phyloP scores from a whole-genome alignment of 2,329 filamentous ascomycete genomes.

The Leptodontidium sp. region DNA sequence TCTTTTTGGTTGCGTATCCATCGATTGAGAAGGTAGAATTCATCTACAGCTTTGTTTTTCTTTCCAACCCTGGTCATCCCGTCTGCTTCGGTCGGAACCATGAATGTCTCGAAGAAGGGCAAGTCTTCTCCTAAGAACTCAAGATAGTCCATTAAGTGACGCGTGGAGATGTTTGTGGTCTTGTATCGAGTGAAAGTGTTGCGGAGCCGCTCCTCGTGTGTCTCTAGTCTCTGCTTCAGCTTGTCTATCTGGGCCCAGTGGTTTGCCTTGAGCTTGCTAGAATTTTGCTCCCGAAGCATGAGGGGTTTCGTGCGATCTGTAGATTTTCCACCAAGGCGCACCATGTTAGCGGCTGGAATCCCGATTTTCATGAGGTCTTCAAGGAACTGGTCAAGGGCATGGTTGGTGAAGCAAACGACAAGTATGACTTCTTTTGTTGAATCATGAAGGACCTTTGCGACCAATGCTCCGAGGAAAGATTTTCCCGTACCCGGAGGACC shows the following conservation, averaged over 20 bases:
- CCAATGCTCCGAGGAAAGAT: constrained; percentile 73
- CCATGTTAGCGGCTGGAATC: constrained; percentile 58
- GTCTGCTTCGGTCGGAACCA: constrained; percentile 54
- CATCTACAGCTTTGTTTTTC: constrained; percentile 53
- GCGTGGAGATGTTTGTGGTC: constrained; percentile 29
- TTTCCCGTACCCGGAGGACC: constrained; percentile 81
- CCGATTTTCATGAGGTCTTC: constrained; percentile 69
- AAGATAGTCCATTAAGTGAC: constrained; percentile 51
- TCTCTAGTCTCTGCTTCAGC: constrained; percentile 49
- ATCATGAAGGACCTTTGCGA: constrained; percentile 63
- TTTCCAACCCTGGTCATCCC: constrained; percentile 57
- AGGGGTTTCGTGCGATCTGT: constrained; percentile 58
- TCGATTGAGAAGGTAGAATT: constrained; percentile 59
- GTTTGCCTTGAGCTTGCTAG: constrained; percentile 44
- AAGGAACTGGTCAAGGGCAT: constrained; percentile 71
- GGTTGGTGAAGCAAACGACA: constrained; percentile 74
- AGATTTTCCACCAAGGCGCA: constrained; percentile 70
- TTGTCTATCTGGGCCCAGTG: constrained; percentile 54
- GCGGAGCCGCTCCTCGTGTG: constrained; percentile 41
- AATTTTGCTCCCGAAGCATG: constrained; percentile 53
- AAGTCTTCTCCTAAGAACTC: constrained; percentile 61
- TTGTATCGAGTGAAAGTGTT: constrained; percentile 35
- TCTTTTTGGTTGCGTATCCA: constrained; percentile 58
- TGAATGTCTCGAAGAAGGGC: constrained; percentile 64
- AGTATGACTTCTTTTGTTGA: constrained; percentile 62